phyloP scores from a whole-genome alignment of 805 yeast species.

The Spathaspora arborariae region DNA sequence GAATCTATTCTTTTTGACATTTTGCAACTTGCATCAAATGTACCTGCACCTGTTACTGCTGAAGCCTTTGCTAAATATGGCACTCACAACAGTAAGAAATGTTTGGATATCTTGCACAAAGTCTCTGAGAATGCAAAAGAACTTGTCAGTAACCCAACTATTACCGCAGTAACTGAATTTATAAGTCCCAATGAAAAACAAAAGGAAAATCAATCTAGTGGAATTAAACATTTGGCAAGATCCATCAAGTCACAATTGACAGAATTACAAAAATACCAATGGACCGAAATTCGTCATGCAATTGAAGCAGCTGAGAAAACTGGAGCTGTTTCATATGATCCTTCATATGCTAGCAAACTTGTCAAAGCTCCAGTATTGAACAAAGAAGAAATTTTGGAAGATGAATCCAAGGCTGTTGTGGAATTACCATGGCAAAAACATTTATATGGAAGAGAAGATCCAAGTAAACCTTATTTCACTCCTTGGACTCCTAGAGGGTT shows the following conservation, averaged over 20 bases:
- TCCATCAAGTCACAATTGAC: slow-evolving; percentile 31
- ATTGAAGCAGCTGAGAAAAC: slow-evolving; percentile 15
- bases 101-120: slow-evolving; percentile 26
- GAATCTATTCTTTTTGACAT: slow-evolving; percentile 44
- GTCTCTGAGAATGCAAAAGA: slow-evolving; percentile 23
- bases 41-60: slow-evolving; percentile 14
- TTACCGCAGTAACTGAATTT: neutral
- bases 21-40: slow-evolving; percentile 18
- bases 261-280: slow-evolving; percentile 32
- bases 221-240: slow-evolving; percentile 30
- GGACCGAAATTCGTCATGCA: slow-evolving; percentile 28
- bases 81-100: slow-evolving; percentile 31
- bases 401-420: slow-evolving; percentile 48
- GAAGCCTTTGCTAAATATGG: slow-evolving; percentile 32
- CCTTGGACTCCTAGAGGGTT: slow-evolving; percentile 97
- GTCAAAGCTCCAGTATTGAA: slow-evolving; percentile 35
- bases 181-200: slow-evolving; percentile 18
- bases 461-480: slow-evolving; percentile 80
- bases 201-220: slow-evolving; percentile 26
- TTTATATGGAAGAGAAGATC: slow-evolving; percentile 75
- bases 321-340: neutral
- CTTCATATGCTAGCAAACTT: slow-evolving; percentile 20
- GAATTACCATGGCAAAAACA: slow-evolving; percentile 76
- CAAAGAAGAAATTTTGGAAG: slow-evolving; percentile 45
- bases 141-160: slow-evolving; percentile 16